Evolutionary conservation across 176 grass and related monocot species (phyloP).

Genomic region (Paspalum notatum): DNA sequence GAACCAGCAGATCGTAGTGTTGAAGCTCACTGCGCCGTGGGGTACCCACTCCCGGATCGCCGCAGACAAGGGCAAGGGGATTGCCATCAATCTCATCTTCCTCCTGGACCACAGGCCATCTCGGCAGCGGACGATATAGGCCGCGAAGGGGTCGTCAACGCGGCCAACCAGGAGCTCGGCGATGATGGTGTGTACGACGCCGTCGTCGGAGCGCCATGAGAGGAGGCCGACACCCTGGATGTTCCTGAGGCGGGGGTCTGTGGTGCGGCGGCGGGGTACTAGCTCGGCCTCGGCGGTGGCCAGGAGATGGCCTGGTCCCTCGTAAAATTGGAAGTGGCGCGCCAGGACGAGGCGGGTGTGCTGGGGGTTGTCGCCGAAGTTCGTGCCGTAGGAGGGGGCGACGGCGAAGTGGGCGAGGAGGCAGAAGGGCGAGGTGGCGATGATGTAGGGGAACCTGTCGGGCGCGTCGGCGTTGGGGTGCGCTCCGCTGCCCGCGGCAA

Average conservation of each 20-base stretch:
- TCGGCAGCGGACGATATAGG: not conserved
- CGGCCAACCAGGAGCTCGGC: not conserved
- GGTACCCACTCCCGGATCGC: not conserved
- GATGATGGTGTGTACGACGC: not conserved
- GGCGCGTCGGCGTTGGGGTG: not conserved
- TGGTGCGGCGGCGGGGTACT: not conserved
- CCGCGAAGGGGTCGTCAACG: too few relatives aligned
- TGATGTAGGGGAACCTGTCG: not conserved
- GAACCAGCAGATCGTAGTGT: not conserved
- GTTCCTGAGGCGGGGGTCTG: not conserved
- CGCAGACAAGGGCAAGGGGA: not conserved
- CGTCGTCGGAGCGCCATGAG: not conserved
- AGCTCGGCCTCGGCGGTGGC: not conserved
- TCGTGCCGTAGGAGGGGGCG: not conserved
- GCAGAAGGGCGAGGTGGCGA: not conserved
- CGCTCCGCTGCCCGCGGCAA: not conserved
- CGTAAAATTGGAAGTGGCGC: not conserved
- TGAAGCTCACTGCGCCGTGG: not conserved
- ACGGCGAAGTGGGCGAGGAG: not conserved
- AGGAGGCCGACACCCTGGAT: not conserved
- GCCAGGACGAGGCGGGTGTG: not conserved
- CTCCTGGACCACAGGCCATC: not conserved
- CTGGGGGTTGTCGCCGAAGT: not conserved
- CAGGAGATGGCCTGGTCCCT: not conserved
- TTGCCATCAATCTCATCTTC: too few relatives aligned